Evolutionary conservation across 73 alveolate species (phyloP), one percentile per base, ranked within the genome.

Genomic region (Paramecium primaurelia): DNA sequence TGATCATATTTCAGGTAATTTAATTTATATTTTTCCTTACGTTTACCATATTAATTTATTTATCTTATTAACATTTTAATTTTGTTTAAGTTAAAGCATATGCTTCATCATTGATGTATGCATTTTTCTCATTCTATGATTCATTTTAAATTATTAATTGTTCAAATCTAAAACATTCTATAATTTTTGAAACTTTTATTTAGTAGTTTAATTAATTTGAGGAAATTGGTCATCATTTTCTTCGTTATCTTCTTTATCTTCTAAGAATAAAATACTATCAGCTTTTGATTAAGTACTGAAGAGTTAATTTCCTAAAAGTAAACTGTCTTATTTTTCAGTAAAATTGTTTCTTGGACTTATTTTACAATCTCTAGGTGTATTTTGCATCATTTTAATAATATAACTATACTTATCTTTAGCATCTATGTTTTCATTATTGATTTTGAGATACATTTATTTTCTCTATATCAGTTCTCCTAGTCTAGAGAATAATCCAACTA

Each of bases 101-200:
- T 64, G 83, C 5, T 64, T 64, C 83, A 64, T 64, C 83, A 64
- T 64, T 28, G 83, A 28, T 26, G 38, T 11, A 26, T 64, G 83
- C 83, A 64, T 64, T 64, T 64, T 64, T 14, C 83, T 64, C 83
- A 64, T 64, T 64, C 83, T 64, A 64, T 34, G 38, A 64, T 64
- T 64, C 45, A 34, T 34, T 9, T 64, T 64, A 6, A 64, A 64
- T 64, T 64, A 64, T 64, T 64, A 30, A 64, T 64, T 28, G 11
- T 64, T 64, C 38, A 14, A 64, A 64, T 64, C 83, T 30, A 64
- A 30, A 9, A 64, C 38, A 64, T 64, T 28, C 45, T 28, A 64
- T 6, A 64, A 64, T 64, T 30, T 30, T 64, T 64, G 22, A 64
- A 64, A 64, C 83, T 64, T 64, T 28, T 28, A 20, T 64, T 26